These are phyloP conservation scores for Flaveria brownii DNA, from an alignment of 129 eudicot genomes.

Conservation along the genomic window DNA sequence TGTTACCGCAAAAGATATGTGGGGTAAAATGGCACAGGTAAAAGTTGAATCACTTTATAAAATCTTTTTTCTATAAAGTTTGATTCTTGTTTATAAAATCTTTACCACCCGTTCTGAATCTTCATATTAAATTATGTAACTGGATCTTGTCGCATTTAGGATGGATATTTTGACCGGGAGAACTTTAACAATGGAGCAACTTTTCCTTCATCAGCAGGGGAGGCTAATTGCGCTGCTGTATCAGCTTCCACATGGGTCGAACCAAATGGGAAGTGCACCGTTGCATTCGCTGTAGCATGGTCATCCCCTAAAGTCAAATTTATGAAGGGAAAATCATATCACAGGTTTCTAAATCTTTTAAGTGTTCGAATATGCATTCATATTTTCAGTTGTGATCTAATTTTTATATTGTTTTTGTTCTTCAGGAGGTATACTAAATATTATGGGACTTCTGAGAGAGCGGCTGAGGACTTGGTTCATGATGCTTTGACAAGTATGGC, in stretches of 20 bases:
- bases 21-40: conserved; percentile 91
- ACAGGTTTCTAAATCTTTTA: conserved; percentile 45
- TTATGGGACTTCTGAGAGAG: conserved; percentile 81
- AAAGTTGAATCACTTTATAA: not conserved
- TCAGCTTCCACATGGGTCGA: conserved; percentile 95
- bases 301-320: conserved; percentile 91
- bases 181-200: conserved; percentile 70
- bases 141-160: conserved; percentile 36
- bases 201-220: conserved; percentile 93
- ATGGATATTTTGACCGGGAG: conserved; percentile 81
- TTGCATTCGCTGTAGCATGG: conserved; percentile 91
- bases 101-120: not conserved
- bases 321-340: conserved; percentile 81
- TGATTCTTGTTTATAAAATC: not conserved
- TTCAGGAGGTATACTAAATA: conserved; percentile 92
- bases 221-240: conserved; percentile 89
- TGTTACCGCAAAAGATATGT: conserved; percentile 88
- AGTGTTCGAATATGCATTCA: not conserved
- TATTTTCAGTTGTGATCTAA: not conserved
- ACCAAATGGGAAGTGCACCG: conserved; percentile 92
- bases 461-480: conserved; percentile 81
- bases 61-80: not conserved
- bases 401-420: not conserved
- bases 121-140: not conserved
- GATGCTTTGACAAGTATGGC: conserved; percentile 82